A percentile compares a stretch with the other conserved stretches of the same genome.
Evolutionary conservation across 2,329 filamentous ascomycete species (phyloP).

Genomic region (Fusarium sp.): DNA sequence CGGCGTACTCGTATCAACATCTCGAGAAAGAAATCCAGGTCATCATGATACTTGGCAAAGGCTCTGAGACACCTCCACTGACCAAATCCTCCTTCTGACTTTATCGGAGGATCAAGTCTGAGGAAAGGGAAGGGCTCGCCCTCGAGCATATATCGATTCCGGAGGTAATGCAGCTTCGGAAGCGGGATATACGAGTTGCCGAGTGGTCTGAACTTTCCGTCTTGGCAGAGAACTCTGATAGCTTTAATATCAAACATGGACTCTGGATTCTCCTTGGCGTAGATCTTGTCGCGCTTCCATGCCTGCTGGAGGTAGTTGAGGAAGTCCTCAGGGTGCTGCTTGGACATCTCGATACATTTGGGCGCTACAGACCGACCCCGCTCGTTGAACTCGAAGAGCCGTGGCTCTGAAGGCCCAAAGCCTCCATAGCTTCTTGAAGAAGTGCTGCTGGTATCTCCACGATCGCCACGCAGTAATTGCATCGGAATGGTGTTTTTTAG

Average conservation of each 20-base stretch:
- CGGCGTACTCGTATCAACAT: slow-evolving; percentile 33
- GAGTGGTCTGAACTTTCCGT: slow-evolving; percentile 32
- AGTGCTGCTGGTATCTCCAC: slow-evolving; percentile 41
- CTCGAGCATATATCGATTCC: slow-evolving; percentile 42
- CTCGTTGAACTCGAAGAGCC: slow-evolving; percentile 40
- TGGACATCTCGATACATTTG: slow-evolving; percentile 38
- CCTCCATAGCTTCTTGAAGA: slow-evolving; percentile 40
- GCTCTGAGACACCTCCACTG: slow-evolving; percentile 37
- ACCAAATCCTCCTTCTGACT: slow-evolving; percentile 30
- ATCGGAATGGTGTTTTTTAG: slow-evolving; percentile 36
- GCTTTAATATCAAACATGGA: slow-evolving; percentile 39
- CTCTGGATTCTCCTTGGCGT: slow-evolving; percentile 36
- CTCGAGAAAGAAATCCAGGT: slow-evolving; percentile 41
- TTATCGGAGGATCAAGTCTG: slow-evolving; percentile 32
- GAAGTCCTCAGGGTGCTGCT: slow-evolving; percentile 36
- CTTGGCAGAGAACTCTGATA: slow-evolving; percentile 32
- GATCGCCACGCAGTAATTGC: slow-evolving; percentile 42
- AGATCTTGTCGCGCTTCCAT: slow-evolving; percentile 39
- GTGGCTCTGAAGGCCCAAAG: slow-evolving; percentile 36
- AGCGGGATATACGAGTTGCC: slow-evolving; percentile 39
- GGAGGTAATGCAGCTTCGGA: slow-evolving; percentile 41
- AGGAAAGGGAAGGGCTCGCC: slow-evolving; percentile 40
- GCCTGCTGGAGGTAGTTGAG: slow-evolving; percentile 40
- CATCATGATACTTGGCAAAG: slow-evolving; percentile 33
- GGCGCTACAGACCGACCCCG: slow-evolving; percentile 37